Conservation (phyloP, 2,329 filamentous ascomycete genomes). For the Claviceps purpurea region DNA sequence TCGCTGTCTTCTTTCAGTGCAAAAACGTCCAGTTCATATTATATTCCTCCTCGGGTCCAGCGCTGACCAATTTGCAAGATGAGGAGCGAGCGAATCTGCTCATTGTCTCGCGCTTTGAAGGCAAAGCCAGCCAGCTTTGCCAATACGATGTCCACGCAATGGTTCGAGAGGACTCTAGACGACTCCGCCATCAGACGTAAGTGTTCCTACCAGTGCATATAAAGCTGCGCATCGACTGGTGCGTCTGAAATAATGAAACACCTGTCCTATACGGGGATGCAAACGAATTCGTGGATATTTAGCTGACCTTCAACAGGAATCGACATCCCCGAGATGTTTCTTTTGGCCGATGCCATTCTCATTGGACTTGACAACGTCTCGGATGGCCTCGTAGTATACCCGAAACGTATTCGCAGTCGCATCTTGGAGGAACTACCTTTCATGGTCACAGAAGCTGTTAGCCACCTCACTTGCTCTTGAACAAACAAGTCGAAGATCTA, state of each 20-base stretch:
- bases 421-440: slow-evolving; percentile 73
- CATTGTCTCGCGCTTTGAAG: slow-evolving; percentile 26
- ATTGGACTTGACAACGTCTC: slow-evolving; percentile 56
- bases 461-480: not conserved
- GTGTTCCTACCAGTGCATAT: not conserved
- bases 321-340: slow-evolving; percentile 51
- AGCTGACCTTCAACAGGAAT: slow-evolving; percentile 30
- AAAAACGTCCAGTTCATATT: not conserved
- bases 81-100: slow-evolving; percentile 8
- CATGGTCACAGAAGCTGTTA: slow-evolving; percentile 47
- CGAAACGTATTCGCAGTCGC: slow-evolving; percentile 52
- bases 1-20: not conserved
- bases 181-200: slow-evolving; percentile 54
- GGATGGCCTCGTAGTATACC: slow-evolving; percentile 65
- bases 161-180: slow-evolving; percentile 60
- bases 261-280: not conserved
- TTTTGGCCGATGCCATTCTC: slow-evolving; percentile 54
- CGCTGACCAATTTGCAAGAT: slow-evolving; percentile 1
- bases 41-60: not conserved
- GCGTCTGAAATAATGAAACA: not conserved
- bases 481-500: not conserved
- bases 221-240: not conserved
- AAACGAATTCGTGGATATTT: not conserved
- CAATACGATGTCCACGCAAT: slow-evolving; percentile 20
- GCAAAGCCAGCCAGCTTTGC: slow-evolving; percentile 22